A percentile compares a stretch with the other conserved stretches of the same genome.
phyloP scores from a whole-genome alignment of 225 moss, liverwort and hornwort species.

The Ulota crispa region DNA sequence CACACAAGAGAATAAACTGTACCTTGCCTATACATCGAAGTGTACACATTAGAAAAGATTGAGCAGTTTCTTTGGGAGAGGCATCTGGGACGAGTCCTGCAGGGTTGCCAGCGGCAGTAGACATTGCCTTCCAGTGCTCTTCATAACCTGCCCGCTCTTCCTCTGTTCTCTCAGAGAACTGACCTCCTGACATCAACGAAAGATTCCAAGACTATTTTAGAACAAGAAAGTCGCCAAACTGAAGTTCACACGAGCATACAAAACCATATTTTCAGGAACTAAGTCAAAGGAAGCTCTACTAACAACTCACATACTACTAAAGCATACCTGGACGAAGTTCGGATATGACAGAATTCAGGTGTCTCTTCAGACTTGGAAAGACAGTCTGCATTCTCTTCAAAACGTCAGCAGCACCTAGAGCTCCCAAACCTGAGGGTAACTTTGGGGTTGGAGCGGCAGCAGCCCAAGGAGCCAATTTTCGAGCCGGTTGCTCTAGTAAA shows the following conservation, averaged over 20 bases:
- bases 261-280: conserved; percentile 8
- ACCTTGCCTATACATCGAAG: conserved; percentile 81
- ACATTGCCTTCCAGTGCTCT: conserved; percentile 65
- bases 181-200: conserved; percentile 33
- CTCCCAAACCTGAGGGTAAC: conserved; percentile 69
- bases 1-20: conserved; percentile 10
- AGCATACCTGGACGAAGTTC: conserved; percentile 60
- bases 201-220: not conserved
- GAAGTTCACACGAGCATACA: not conserved
- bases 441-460: conserved; percentile 52
- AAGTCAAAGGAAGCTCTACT: not conserved
- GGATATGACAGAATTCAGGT: conserved; percentile 65
- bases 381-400: conserved; percentile 60
- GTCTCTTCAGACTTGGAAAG: conserved; percentile 71
- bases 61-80: conserved; percentile 56
- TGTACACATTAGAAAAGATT: conserved; percentile 62
- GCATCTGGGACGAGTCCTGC: conserved; percentile 36
- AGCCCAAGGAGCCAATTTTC: conserved; percentile 85
- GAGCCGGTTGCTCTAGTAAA: conserved; percentile 58
- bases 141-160: conserved; percentile 40
- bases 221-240: not conserved
- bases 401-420: conserved; percentile 53
- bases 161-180: conserved; percentile 36
- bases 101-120: conserved; percentile 69
- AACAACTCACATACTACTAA: not conserved